Percentiles rank a stretch among this genome's conserved stretches.
phyloP scores from a whole-genome alignment of 2,329 filamentous ascomycete species.

The Beauveria scarabaeidicola region DNA sequence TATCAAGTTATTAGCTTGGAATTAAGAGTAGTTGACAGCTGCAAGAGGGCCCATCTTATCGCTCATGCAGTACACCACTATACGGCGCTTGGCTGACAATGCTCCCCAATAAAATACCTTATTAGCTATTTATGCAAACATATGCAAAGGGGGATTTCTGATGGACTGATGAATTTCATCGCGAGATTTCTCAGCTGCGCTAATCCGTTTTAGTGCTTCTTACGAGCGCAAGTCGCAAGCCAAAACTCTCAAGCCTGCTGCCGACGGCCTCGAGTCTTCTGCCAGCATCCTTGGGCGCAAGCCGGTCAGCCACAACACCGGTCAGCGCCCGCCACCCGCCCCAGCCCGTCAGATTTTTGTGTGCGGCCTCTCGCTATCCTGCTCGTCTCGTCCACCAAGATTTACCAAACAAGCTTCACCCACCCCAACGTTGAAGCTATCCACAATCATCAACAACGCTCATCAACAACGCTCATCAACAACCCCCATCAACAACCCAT shows the following conservation, averaged over 20 bases:
- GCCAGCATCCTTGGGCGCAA: background rate
- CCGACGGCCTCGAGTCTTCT: background rate
- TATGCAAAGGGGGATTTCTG: no score
- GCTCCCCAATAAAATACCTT: no score
- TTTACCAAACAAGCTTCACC: background rate
- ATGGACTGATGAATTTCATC: no score
- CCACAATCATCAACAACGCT: background rate
- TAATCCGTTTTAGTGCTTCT: no score
- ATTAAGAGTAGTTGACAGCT: conserved; percentile 3
- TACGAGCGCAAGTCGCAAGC: no score
- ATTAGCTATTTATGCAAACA: no score
- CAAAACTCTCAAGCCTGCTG: no score
- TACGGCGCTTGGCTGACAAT: no score
- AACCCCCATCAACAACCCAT: no score
- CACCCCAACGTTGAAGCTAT: background rate
- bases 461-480: no score
- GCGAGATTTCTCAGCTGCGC: no score
- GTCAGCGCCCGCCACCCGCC: background rate
- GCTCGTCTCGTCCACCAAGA: background rate
- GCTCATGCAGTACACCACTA: background rate
- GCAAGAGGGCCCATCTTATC: background rate
- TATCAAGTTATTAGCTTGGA: background rate
- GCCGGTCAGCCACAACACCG: conserved; percentile 1
- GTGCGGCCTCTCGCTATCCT: background rate
- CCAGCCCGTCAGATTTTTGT: background rate